Conservation (phyloP, 208 protist species). For the Crithidia bombi region DNA sequence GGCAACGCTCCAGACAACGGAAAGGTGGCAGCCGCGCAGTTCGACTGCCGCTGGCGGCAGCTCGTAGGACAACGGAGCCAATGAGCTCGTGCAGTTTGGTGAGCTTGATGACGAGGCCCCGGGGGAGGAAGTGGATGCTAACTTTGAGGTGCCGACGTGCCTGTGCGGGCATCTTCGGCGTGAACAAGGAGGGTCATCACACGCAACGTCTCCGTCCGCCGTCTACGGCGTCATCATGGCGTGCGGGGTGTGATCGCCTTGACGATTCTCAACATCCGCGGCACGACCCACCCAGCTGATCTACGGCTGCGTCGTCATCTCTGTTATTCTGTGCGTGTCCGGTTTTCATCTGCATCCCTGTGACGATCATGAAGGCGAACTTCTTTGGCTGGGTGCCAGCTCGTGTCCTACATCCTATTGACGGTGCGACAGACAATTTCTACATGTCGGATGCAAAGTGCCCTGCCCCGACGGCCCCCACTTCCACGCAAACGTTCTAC, state of each 20-base stretch:
- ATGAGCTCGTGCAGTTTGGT: slow-evolving; percentile 5
- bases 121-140: neutral
- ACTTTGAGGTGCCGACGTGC: slow-evolving; percentile 6
- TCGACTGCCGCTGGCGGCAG: neutral
- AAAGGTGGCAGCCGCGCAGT: neutral
- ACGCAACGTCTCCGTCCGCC: slow-evolving; percentile 27
- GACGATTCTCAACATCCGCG: slow-evolving; percentile 38
- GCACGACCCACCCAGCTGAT: slow-evolving; percentile 38
- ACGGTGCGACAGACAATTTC: slow-evolving; percentile 54
- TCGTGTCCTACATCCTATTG: slow-evolving; percentile 47
- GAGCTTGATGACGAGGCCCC: slow-evolving; percentile 11
- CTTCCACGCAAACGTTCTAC: slow-evolving; percentile 61
- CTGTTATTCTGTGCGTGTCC: slow-evolving; percentile 36
- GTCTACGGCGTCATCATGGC: slow-evolving; percentile 48
- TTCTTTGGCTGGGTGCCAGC: slow-evolving; percentile 48
- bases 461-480: slow-evolving; percentile 48
- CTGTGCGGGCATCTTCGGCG: slow-evolving; percentile 21
- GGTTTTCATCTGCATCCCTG: slow-evolving; percentile 53
- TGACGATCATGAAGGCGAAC: slow-evolving; percentile 54
- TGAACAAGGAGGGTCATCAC: slow-evolving; percentile 37
- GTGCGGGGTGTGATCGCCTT: slow-evolving; percentile 33
- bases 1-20: neutral
- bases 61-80: neutral
- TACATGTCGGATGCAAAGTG: slow-evolving; percentile 44
- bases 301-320: slow-evolving; percentile 35